phyloP scores from a whole-genome alignment of 2,329 filamentous ascomycete species.

The Teratosphaeria epicoccoides region DNA sequence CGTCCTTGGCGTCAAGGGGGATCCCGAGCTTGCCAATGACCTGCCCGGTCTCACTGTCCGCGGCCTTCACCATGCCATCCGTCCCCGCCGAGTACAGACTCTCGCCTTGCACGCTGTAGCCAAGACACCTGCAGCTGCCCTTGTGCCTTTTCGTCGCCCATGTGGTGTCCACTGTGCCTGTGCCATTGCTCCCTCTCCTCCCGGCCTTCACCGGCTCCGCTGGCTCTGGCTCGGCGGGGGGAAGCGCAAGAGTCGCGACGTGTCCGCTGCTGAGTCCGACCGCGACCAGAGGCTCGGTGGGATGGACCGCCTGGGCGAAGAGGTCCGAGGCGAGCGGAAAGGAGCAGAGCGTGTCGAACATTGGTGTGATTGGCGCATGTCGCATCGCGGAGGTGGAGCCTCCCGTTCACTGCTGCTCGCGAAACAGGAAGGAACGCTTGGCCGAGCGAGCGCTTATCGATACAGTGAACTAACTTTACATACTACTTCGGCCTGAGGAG shows the following conservation, averaged over 20 bases:
- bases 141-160: conserved; percentile 90
- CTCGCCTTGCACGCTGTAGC: conserved; percentile 67
- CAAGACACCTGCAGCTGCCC: conserved; percentile 77
- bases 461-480: too few species aligned
- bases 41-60: conserved; percentile 47
- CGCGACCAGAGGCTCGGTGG: conserved; percentile 69
- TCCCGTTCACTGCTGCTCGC: background rate
- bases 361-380: conserved; percentile 27
- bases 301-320: conserved; percentile 81
- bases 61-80: conserved; percentile 53
- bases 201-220: conserved; percentile 18
- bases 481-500: too few species aligned
- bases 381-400: too few species aligned
- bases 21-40: conserved; percentile 77
- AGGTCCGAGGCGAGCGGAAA: conserved; percentile 77
- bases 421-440: background rate
- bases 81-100: conserved; percentile 52
- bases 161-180: conserved; percentile 64
- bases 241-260: conserved; percentile 72
- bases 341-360: conserved; percentile 89
- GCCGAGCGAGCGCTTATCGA: background rate
- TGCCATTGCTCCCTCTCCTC: conserved; percentile 46
- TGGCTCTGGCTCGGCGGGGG: conserved; percentile 37
- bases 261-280: conserved; percentile 78
- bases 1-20: conserved; percentile 38